These are phyloP conservation scores for Russula sp. DNA, from an alignment of 768 basidiomycete species.

Conservation along the genomic window DNA sequence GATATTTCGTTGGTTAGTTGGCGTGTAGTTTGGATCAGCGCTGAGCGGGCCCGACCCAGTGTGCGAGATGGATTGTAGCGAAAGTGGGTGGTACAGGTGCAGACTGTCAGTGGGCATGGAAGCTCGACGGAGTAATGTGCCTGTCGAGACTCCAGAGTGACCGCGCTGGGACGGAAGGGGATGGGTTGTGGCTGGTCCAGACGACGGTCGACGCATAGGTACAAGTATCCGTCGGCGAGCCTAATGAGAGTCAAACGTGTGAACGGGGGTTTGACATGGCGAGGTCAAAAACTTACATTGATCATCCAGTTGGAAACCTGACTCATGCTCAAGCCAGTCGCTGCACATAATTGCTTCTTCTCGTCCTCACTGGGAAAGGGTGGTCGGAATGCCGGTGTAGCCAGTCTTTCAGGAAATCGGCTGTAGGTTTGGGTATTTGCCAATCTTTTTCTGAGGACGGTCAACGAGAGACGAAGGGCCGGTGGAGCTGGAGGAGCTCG, in stretches of 20 bases:
- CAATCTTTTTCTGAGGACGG: constrained; percentile 76
- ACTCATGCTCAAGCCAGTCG: constrained; percentile 82
- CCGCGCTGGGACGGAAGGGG: constrained; percentile 51
- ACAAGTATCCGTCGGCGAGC: constrained; percentile 81
- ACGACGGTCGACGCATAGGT: constrained; percentile 72
- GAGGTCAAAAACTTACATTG: constrained; percentile 50
- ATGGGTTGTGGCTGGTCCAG: constrained; percentile 73
- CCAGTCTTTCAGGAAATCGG: constrained; percentile 87
- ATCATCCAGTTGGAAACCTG: constrained; percentile 96
- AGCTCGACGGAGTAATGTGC: constrained; percentile 47
- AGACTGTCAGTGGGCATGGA: constrained; percentile 69
- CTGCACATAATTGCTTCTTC: constrained; percentile 84
- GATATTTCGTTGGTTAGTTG: constrained; percentile 24
- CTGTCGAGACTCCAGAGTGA: constrained; percentile 31
- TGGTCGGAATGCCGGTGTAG: constrained; percentile 85
- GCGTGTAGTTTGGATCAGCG: constrained; percentile 27
- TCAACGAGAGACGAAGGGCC: constrained; percentile 61
- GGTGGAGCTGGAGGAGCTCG: constrained; percentile 43
- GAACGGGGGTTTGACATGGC: constrained; percentile 25
- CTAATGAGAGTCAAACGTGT: constrained; percentile 39
- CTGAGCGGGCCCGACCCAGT: constrained; percentile 25
- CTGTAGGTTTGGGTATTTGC: constrained; percentile 89
- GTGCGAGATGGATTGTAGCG: constrained; percentile 53
- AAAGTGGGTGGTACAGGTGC: constrained; percentile 77
- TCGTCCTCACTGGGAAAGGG: constrained; percentile 85